Evolutionary conservation across 1,284 basidiomycete genomes (phyloP).

Genomic region (Porogramme epimiltina): DNA sequence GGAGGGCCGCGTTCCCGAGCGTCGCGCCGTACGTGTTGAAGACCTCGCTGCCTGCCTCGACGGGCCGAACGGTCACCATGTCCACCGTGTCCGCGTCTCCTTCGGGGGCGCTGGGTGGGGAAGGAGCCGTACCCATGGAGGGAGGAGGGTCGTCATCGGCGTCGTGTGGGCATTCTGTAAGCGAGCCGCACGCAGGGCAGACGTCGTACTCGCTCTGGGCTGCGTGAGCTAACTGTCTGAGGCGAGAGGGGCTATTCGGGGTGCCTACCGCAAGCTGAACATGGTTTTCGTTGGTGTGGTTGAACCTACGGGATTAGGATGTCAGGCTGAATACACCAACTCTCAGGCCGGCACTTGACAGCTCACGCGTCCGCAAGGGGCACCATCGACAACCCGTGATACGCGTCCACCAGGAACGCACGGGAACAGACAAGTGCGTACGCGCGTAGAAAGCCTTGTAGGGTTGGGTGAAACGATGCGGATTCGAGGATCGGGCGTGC

Average conservation of each 20-base stretch:
- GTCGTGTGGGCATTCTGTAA: slow-evolving; percentile 78
- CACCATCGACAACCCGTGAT: slow-evolving; percentile 85
- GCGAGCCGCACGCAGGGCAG: slow-evolving; percentile 78
- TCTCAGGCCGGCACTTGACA: too few relatives aligned
- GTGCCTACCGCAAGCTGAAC: slow-evolving; percentile 72
- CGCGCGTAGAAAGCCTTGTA: slow-evolving; percentile 61
- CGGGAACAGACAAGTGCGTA: slow-evolving; percentile 85
- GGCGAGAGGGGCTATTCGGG: background rate
- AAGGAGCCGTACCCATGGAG: background rate
- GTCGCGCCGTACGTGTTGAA: slow-evolving; percentile 86
- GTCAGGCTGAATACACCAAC: too few relatives aligned
- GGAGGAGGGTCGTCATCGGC: slow-evolving; percentile 23
- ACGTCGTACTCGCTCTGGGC: slow-evolving; percentile 81
- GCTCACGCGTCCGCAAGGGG: slow-evolving; percentile 87
- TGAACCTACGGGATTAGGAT: slow-evolving; percentile 82
- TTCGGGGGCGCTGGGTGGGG: background rate
- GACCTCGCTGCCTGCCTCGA: slow-evolving; percentile 62
- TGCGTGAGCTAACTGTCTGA: background rate
- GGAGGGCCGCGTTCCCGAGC: slow-evolving; percentile 70
- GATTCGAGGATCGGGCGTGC: slow-evolving; percentile 34
- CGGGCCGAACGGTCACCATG: slow-evolving; percentile 61
- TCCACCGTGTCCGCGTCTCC: slow-evolving; percentile 47
- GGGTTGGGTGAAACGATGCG: slow-evolving; percentile 25
- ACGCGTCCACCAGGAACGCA: slow-evolving; percentile 86
- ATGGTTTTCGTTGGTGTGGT: slow-evolving; percentile 76